These are phyloP conservation scores for Solanum neorickii DNA, from an alignment of 257 asterid species.

Conservation along the genomic window DNA sequence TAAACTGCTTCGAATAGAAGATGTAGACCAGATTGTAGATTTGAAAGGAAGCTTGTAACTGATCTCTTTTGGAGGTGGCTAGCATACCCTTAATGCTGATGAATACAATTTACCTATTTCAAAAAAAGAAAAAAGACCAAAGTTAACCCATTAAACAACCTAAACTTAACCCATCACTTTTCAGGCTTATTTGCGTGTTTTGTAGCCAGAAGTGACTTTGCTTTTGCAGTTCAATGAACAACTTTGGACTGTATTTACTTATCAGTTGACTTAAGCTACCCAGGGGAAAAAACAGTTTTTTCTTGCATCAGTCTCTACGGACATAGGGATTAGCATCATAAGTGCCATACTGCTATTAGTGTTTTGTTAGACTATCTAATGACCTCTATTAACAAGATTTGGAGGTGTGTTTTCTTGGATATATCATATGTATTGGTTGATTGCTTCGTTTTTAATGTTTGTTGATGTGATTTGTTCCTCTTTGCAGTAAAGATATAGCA, in stretches of 20 bases:
- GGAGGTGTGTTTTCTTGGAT: background rate
- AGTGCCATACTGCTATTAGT: background rate
- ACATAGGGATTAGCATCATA: background rate
- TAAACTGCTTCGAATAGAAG: too few relatives aligned
- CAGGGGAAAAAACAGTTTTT: background rate
- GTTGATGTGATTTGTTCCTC: conserved; percentile 11
- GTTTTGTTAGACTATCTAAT: background rate
- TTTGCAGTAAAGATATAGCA: conserved; percentile 90
- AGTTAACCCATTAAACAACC: background rate
- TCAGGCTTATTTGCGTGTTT: background rate
- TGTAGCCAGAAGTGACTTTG: background rate
- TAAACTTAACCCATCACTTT: background rate
- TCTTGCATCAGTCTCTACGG: background rate
- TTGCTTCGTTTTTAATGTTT: background rate
- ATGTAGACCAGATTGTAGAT: too few relatives aligned
- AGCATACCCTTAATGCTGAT: too few relatives aligned
- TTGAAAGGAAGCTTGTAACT: too few relatives aligned
- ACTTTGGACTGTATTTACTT: background rate
- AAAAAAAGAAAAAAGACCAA: background rate
- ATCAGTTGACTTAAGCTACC: background rate
- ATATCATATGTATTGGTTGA: background rate
- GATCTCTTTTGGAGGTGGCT: too few relatives aligned
- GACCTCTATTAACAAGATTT: background rate
- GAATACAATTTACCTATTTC: too few relatives aligned
- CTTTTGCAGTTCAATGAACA: background rate